These are phyloP conservation scores for peach (Prunus persica) DNA, from an alignment of 306 rosid species.

Conservation along the genomic window Prunus_persica_NCBIv2 NC_034010.1:4915001-4915500, in stretches of 20 bases:
- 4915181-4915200: slow-evolving; percentile 91
- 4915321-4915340: neutral
- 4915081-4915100: too few relatives aligned
- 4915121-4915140: slow-evolving; percentile 34
- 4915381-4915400: neutral
- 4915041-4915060: too few relatives aligned
- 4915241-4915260: slow-evolving; percentile 9
- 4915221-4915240: slow-evolving; percentile 6
- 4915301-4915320: too few relatives aligned
- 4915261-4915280: neutral
- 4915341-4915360: too few relatives aligned
- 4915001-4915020: too few relatives aligned
- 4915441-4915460: neutral
- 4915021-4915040: too few relatives aligned
- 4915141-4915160: slow-evolving; percentile 86
- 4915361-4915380: neutral
- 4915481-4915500: neutral
- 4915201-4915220: slow-evolving; percentile 61
- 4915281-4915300: neutral
- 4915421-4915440: neutral
- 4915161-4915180: slow-evolving; percentile 87
- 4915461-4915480: neutral
- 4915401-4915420: neutral
- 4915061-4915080: too few relatives aligned
- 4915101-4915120: too few relatives aligned